Percentiles rank a stretch among this genome's conserved stretches.
Evolutionary conservation across 2,329 filamentous ascomycete species (phyloP).

Genomic region (Sclerotinia spermophila): DNA sequence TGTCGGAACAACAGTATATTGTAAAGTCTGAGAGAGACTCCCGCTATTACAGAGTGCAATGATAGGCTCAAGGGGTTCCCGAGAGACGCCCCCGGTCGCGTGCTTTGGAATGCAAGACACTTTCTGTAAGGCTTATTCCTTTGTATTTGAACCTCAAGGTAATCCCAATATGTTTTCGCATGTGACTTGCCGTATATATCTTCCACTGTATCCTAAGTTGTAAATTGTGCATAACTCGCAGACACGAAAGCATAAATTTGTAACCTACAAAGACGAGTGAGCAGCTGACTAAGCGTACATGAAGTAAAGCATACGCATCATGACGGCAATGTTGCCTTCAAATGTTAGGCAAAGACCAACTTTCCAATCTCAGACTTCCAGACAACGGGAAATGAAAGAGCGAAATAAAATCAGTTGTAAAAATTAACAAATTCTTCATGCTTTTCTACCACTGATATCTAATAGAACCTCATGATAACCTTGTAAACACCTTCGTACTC

Average conservation of each 20-base stretch:
- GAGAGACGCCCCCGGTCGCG: background rate
- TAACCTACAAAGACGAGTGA: no score
- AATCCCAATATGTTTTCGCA: background rate
- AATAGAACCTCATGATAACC: slow-evolving; percentile 11
- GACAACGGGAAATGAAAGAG: background rate
- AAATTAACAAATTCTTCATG: slow-evolving; percentile 15
- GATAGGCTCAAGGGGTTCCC: background rate
- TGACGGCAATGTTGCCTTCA: background rate
- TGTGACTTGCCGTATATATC: background rate
- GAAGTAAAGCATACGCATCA: background rate
- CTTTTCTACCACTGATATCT: slow-evolving; percentile 19
- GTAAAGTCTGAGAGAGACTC: background rate
- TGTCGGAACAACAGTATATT: background rate
- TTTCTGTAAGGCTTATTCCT: background rate
- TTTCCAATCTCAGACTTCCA: background rate
- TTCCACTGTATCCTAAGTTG: background rate
- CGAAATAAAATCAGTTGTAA: background rate
- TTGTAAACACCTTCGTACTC: slow-evolving; percentile 16
- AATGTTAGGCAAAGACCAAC: background rate
- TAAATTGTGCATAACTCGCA: background rate
- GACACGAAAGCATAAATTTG: background rate
- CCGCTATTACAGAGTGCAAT: background rate
- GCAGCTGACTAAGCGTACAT: background rate
- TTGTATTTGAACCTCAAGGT: background rate
- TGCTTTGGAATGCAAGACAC: background rate